Conservation (phyloP, 768 basidiomycete species). For the Tylopilus subfusipes region DNA sequence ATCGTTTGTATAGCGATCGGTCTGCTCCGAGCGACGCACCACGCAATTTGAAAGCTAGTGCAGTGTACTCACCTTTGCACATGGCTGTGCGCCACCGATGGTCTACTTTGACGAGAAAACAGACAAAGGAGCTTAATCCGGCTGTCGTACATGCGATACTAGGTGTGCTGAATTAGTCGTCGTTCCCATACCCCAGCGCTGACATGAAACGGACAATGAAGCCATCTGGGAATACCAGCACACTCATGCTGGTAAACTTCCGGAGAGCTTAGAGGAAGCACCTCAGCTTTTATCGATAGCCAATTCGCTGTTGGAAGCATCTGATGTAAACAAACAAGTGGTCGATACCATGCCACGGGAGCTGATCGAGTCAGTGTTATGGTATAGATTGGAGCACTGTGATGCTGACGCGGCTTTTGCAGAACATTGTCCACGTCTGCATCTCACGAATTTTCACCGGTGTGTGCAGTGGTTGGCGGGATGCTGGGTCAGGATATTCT, state of each 20-base stretch:
- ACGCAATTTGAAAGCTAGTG: constrained; percentile 58
- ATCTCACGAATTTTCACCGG: constrained; percentile 82
- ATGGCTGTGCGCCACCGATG: constrained; percentile 67
- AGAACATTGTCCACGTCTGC: constrained; percentile 74
- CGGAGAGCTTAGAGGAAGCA: constrained; percentile 44
- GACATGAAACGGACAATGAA: constrained; percentile 32
- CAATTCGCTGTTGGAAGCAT: constrained; percentile 54
- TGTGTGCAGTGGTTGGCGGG: constrained; percentile 93
- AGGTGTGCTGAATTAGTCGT: constrained; percentile 41
- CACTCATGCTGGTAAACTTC: constrained; percentile 52
- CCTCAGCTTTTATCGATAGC: constrained; percentile 63
- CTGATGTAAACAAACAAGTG: constrained; percentile 69
- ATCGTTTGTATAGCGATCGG: constrained; percentile 49
- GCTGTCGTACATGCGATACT: constrained; percentile 66
- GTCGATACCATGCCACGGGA: constrained; percentile 53
- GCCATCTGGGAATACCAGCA: constrained; percentile 84
- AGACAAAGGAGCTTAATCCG: constrained; percentile 84
- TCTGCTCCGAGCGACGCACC: constrained; percentile 54
- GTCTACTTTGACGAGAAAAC: constrained; percentile 63
- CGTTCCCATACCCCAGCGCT: constrained; percentile 1
- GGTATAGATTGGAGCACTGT: neutral
- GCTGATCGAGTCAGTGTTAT: constrained; percentile 52
- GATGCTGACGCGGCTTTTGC: constrained; percentile 12
- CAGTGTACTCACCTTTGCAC: constrained; percentile 61
- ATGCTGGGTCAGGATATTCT: constrained; percentile 93